Evolutionary conservation across 148 eudicot genomes (phyloP).

Genomic region (Fallopia convolvulus): DNA sequence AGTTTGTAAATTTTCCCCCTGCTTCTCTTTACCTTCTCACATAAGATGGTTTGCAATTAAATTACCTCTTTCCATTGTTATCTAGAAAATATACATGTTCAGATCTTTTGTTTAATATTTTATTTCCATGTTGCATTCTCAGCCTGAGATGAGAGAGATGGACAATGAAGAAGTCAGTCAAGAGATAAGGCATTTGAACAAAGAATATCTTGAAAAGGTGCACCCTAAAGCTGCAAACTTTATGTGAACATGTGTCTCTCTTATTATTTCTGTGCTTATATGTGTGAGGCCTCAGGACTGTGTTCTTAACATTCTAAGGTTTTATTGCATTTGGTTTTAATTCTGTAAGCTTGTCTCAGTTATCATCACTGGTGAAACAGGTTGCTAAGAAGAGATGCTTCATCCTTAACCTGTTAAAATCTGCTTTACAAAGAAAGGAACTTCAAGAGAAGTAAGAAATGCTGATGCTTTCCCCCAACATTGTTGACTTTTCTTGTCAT

Average conservation of each 20-base stretch:
- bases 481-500: not conserved
- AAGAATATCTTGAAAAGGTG: conserved; percentile 43
- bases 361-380: conserved; percentile 16
- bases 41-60: not conserved
- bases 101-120: not conserved
- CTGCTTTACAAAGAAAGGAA: conserved; percentile 35
- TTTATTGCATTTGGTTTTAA: not conserved
- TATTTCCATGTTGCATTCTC: conserved; percentile 5
- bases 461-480: not conserved
- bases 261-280: not conserved
- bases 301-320: not conserved
- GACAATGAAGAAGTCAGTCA: conserved; percentile 35
- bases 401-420: conserved; percentile 30
- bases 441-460: conserved; percentile 51
- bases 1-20: not conserved
- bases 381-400: conserved; percentile 37
- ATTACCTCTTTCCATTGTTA: not conserved
- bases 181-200: conserved; percentile 33
- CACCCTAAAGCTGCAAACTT: not conserved
- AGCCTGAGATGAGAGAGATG: conserved; percentile 36
- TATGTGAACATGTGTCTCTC: not conserved
- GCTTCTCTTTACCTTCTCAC: not conserved
- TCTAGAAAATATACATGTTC: not conserved
- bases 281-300: not conserved
- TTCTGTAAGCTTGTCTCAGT: not conserved